Percentiles rank a stretch among this genome's conserved stretches.
phyloP scores from a whole-genome alignment of 1,139 yeast genomes.

The Hemisphaericaspora lyxosophila region DNA sequence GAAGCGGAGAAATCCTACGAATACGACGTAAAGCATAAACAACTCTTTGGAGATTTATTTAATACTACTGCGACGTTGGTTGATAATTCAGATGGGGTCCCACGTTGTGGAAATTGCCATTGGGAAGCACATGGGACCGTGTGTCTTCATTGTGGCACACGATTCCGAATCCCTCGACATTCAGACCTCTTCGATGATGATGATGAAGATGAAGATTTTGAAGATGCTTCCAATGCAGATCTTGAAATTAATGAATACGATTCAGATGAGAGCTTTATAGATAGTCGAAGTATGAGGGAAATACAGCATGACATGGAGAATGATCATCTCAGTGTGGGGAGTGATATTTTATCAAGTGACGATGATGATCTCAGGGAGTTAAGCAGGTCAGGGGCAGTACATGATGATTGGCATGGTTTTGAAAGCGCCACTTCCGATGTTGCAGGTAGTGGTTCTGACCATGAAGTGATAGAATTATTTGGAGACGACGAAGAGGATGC shows the following conservation, averaged over 20 bases:
- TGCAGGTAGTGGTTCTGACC: slow-evolving; percentile 4
- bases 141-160: slow-evolving; percentile 56
- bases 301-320: slow-evolving; percentile 6
- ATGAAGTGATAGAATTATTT: slow-evolving; percentile 5
- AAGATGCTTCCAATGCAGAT: slow-evolving; percentile 15
- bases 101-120: slow-evolving; percentile 75
- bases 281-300: slow-evolving; percentile 18
- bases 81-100: slow-evolving; percentile 73
- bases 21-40: slow-evolving; percentile 33
- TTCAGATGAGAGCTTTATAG: slow-evolving; percentile 31
- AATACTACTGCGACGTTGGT: slow-evolving; percentile 48
- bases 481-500: slow-evolving; percentile 10
- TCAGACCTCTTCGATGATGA: slow-evolving; percentile 16
- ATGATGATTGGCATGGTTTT: slow-evolving; percentile 15
- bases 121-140: slow-evolving; percentile 71
- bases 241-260: slow-evolving; percentile 24
- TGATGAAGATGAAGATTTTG: slow-evolving; percentile 23
- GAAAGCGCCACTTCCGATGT: slow-evolving; percentile 11
- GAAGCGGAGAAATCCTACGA: slow-evolving; percentile 34
- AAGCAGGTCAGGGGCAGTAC: not conserved
- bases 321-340: slow-evolving; percentile 12
- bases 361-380: slow-evolving; percentile 11
- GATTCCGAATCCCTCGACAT: slow-evolving; percentile 26
- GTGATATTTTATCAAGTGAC: slow-evolving; percentile 8
- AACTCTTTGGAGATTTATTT: slow-evolving; percentile 52